A percentile compares a stretch with the other conserved stretches of the same genome.
Evolutionary conservation across 148 eudicot genomes (phyloP).

Genomic region (Fagopyrum homotropicum): DNA sequence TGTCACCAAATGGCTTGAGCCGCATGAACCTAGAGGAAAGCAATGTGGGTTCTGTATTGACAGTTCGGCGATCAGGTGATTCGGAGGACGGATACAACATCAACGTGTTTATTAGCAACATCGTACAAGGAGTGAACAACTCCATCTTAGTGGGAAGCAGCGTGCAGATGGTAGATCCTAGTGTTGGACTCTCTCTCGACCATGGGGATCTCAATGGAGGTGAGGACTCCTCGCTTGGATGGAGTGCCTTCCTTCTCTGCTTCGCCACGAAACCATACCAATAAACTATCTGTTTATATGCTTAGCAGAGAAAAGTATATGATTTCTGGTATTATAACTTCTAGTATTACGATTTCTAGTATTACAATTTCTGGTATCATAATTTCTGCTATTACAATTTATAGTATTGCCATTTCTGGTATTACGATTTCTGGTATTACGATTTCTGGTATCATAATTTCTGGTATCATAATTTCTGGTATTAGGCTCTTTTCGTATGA

Average conservation of each 20-base stretch:
- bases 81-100: slow-evolving; percentile 29
- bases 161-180: neutral
- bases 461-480: too few relatives aligned
- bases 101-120: slow-evolving; percentile 65
- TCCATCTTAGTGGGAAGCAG: slow-evolving; percentile 25
- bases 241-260: slow-evolving; percentile 16
- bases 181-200: slow-evolving; percentile 21
- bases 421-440: too few relatives aligned
- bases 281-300: too few relatives aligned
- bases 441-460: too few relatives aligned
- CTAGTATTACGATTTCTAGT: too few relatives aligned
- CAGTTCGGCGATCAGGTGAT: slow-evolving; percentile 12
- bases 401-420: too few relatives aligned
- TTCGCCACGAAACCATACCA: neutral
- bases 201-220: slow-evolving; percentile 23
- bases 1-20: slow-evolving; percentile 23
- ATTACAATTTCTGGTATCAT: too few relatives aligned
- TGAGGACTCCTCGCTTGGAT: neutral
- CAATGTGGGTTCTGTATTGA: slow-evolving; percentile 54
- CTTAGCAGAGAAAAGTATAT: too few relatives aligned
- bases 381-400: too few relatives aligned
- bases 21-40: slow-evolving; percentile 37
- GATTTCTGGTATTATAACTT: too few relatives aligned
- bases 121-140: slow-evolving; percentile 67
- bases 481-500: too few relatives aligned